A percentile compares a stretch with the other conserved stretches of the same genome.
These are phyloP conservation scores for Aspergillus bertholletiae DNA, from an alignment of 495 filamentous ascomycete genomes.

Conservation along the genomic window DNA sequence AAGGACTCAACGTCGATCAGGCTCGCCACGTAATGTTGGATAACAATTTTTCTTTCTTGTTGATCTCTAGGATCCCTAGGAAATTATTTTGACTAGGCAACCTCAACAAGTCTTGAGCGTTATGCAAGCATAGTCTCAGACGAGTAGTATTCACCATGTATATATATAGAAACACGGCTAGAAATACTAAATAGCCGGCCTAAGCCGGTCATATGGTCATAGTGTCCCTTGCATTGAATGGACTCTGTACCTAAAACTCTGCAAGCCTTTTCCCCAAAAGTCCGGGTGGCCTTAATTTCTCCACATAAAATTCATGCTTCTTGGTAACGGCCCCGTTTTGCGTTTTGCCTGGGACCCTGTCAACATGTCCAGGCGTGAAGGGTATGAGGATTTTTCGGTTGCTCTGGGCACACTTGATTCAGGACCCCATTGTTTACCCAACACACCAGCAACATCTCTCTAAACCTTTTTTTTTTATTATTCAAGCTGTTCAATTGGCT, in stretches of 20 bases:
- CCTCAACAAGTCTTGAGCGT: not conserved
- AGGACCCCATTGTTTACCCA: not conserved
- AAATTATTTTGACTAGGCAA: not conserved
- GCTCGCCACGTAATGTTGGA: constrained; percentile 6
- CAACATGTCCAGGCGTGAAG: too few relatives aligned
- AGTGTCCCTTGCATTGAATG: not conserved
- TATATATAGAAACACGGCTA: constrained; percentile 1
- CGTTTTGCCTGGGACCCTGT: too few relatives aligned
- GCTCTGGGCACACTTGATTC: not conserved
- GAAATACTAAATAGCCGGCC: too few relatives aligned
- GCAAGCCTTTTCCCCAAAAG: not conserved
- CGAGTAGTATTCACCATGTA: not conserved
- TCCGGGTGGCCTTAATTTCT: not conserved
- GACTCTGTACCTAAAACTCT: too few relatives aligned
- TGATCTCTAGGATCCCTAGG: not conserved
- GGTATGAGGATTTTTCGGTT: not conserved
- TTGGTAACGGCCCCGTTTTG: too few relatives aligned
- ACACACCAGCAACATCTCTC: not conserved
- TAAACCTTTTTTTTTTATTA: not conserved
- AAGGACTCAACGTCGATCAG: constrained; percentile 9
- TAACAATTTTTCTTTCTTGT: not conserved
- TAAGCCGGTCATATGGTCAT: too few relatives aligned
- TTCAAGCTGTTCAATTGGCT: not conserved
- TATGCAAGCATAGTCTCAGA: constrained; percentile 1
- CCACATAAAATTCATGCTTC: not conserved